Conservation (phyloP, 164 flowering plant species). For the Amborella trichopoda region DNA sequence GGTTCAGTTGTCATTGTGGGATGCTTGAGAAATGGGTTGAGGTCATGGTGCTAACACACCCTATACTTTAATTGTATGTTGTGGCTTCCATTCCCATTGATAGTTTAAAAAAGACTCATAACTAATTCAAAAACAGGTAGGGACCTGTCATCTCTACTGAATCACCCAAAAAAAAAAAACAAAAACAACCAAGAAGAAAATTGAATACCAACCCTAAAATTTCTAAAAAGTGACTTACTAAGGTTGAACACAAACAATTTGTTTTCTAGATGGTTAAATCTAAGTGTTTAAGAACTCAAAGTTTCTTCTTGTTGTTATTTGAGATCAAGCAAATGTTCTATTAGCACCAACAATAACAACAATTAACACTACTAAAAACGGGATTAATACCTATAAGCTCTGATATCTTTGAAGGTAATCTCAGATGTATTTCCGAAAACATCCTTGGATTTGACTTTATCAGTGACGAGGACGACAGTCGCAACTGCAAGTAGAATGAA, state of each 20-base stretch:
- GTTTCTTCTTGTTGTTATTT: background rate
- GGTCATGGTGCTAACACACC: too few relatives aligned
- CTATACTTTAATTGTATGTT: too few relatives aligned
- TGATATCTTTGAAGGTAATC: conserved; percentile 3
- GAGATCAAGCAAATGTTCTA: background rate
- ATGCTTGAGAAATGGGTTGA: too few relatives aligned
- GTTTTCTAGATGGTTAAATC: background rate
- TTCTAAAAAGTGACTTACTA: background rate
- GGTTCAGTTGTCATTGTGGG: too few relatives aligned
- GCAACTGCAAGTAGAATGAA: conserved; percentile 1
- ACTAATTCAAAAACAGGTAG: too few relatives aligned
- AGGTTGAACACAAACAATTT: background rate
- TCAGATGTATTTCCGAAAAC: background rate
- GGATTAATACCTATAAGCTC: conserved; percentile 3
- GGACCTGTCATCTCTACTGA: too few relatives aligned
- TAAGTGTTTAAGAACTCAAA: background rate
- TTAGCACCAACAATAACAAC: background rate
- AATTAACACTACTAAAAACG: background rate
- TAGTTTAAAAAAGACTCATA: too few relatives aligned
- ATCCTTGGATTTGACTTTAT: background rate
- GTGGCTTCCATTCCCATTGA: too few relatives aligned
- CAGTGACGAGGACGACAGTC: background rate
- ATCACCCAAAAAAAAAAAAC: too few relatives aligned
- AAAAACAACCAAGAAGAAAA: too few relatives aligned
- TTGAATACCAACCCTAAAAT: background rate